phyloP scores from a whole-genome alignment of 1,284 basidiomycete genomes.

The Austropuccinia psidii region DNA sequence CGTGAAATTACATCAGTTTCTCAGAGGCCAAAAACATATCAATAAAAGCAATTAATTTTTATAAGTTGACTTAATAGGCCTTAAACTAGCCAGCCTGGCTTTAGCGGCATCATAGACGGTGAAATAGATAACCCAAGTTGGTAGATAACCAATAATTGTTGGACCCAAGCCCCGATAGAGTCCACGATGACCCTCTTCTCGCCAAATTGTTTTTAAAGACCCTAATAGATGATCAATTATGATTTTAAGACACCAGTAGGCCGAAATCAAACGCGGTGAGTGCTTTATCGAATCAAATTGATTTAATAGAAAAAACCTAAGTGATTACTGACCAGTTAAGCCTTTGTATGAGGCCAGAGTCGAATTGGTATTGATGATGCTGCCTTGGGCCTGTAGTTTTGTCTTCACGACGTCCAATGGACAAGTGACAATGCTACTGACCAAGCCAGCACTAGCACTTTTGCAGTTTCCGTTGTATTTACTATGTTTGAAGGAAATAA shows the following conservation, averaged over 20 bases:
- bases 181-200: constrained; percentile 69
- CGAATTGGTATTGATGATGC: constrained; percentile 36
- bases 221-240: no score
- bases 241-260: neutral
- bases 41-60: no score
- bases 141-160: constrained; percentile 88
- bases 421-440: constrained; percentile 88
- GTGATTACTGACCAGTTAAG: constrained; percentile 41
- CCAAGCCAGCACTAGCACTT: constrained; percentile 63
- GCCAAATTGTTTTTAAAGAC: constrained; percentile 63
- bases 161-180: constrained; percentile 89
- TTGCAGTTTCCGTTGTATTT: no score
- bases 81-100: constrained; percentile 61
- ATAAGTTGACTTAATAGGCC: constrained; percentile 37
- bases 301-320: no score
- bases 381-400: constrained; percentile 76
- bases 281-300: constrained; percentile 40
- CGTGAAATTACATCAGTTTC: neutral
- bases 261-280: constrained; percentile 1
- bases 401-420: constrained; percentile 98
- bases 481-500: no score
- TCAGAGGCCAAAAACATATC: no score
- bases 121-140: constrained; percentile 97
- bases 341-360: constrained; percentile 17
- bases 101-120: constrained; percentile 94